phyloP scores from a whole-genome alignment of 768 basidiomycete species.

The Ramaria rubella region DNA sequence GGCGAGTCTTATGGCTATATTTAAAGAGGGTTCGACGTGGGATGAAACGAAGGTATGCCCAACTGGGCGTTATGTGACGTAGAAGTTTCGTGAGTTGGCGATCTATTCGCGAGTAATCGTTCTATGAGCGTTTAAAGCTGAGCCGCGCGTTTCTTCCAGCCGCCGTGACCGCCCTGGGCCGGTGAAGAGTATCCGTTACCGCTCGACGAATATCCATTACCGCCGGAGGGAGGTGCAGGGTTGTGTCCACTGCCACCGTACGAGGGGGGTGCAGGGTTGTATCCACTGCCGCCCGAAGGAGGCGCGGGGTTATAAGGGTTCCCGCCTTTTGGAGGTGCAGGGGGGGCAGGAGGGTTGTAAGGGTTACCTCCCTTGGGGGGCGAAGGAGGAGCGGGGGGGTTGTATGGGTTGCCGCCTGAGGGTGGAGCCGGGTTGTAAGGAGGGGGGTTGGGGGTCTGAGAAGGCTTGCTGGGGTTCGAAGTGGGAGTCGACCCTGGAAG shows the following conservation, averaged over 20 bases:
- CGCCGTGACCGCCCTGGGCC: conserved; percentile 11
- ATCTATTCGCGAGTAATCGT: not conserved
- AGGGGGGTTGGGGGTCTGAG: conserved; percentile 12
- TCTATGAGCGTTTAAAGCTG: too few species aligned
- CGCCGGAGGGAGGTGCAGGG: not conserved
- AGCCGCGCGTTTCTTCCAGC: conserved; percentile 26
- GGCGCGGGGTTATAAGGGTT: too few species aligned
- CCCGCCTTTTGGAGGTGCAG: too few species aligned
- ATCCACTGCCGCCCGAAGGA: too few species aligned
- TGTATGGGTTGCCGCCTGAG: too few species aligned
- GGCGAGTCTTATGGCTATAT: not conserved
- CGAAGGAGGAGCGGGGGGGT: too few species aligned
- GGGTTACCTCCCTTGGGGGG: too few species aligned
- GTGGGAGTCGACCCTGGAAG: conserved; percentile 28
- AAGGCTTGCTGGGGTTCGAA: conserved; percentile 11
- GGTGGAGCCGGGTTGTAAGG: too few species aligned
- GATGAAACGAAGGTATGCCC: not conserved
- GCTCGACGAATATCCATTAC: too few species aligned
- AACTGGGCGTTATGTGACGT: not conserved
- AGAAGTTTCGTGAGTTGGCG: not conserved
- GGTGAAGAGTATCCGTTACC: too few species aligned
- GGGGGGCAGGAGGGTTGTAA: too few species aligned
- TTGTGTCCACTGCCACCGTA: not conserved
- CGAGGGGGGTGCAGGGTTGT: too few species aligned
- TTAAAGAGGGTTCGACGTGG: not conserved